Conservation (phyloP, 176 grass and related monocot genomes). For the Poa pratensis region DNA sequence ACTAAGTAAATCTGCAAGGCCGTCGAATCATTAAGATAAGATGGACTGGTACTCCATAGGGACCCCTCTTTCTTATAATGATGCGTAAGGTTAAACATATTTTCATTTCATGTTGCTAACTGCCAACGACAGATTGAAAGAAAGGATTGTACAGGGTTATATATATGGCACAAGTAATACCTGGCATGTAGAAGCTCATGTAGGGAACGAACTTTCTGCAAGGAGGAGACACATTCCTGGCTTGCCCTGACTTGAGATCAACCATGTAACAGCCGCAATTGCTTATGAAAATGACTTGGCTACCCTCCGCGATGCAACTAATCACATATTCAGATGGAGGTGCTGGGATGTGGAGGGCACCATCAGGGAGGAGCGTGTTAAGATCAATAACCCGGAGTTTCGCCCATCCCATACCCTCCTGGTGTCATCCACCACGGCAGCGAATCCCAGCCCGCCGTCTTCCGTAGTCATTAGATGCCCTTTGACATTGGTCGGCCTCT, state of each 20-base stretch:
- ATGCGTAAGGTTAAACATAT: too few species aligned
- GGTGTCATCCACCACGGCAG: background rate
- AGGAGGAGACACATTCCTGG: background rate
- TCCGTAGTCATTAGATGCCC: background rate
- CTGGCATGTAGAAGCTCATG: slow-evolving; percentile 5
- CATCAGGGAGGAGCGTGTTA: background rate
- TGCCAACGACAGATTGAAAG: background rate
- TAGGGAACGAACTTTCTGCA: background rate
- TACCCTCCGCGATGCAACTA: background rate
- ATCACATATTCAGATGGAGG: background rate
- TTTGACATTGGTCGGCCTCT: background rate
- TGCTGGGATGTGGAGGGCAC: background rate
- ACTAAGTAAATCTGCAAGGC: background rate
- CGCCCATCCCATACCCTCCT: background rate
- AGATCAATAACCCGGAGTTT: background rate
- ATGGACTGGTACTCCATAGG: background rate
- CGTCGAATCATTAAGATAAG: background rate
- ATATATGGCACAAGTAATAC: background rate
- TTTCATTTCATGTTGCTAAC: background rate
- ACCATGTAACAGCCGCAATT: background rate
- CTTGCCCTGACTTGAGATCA: background rate
- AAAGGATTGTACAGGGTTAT: background rate
- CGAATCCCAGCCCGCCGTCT: background rate
- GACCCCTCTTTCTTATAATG: background rate
- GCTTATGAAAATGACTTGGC: slow-evolving; percentile 1